Evolutionary conservation across 371 early-diverging fungal species (phyloP).

Genomic region (Capillidium rhysosporum): DNA sequence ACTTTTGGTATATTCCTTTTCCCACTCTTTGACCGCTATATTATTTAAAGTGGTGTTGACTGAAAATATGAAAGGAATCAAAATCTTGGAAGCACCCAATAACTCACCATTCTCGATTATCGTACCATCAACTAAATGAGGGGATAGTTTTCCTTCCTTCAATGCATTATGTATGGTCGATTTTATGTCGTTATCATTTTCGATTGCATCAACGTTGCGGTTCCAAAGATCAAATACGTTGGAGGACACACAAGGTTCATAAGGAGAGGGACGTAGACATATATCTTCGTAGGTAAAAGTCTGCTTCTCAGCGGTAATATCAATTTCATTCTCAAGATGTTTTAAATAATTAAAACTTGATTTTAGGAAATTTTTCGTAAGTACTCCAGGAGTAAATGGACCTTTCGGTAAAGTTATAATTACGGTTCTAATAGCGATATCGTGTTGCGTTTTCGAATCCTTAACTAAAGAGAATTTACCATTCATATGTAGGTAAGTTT

Average conservation of each 20-base stretch:
- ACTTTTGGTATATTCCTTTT: background rate
- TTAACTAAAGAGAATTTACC: background rate
- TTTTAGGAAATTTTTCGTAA: background rate
- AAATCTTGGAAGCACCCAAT: background rate
- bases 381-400: background rate
- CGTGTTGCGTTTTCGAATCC: background rate
- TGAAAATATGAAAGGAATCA: background rate
- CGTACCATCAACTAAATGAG: too few relatives aligned
- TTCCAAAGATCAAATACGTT: constrained; percentile 1
- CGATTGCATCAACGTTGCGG: background rate
- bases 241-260: background rate
- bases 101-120: too few relatives aligned
- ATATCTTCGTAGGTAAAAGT: background rate
- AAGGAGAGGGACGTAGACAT: background rate
- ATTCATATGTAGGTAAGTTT: background rate
- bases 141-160: too few relatives aligned
- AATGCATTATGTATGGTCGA: background rate
- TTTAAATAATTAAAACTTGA: background rate
- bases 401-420: background rate
- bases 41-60: background rate
- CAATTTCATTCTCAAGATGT: background rate
- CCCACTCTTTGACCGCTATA: background rate
- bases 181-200: background rate
- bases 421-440: background rate
- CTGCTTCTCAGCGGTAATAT: background rate